Evolutionary conservation across 73 alveolate genomes (phyloP).

Genomic region (Diophrys appendiculata): DNA sequence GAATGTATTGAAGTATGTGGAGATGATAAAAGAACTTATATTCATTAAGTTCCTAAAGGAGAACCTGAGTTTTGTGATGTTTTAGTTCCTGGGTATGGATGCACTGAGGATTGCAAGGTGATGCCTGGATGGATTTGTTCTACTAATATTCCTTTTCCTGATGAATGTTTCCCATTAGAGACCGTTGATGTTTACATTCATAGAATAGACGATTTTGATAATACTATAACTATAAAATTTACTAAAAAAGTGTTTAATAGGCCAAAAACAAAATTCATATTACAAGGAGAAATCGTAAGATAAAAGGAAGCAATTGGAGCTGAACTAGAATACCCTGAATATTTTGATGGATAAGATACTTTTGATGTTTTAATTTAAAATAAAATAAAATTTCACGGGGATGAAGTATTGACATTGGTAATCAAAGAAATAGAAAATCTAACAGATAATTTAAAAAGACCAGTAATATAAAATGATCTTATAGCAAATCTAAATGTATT

Average conservation of each 20-base stretch:
- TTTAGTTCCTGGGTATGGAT: not conserved
- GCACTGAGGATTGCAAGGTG: not conserved
- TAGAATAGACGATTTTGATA: not conserved
- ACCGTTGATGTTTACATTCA: not conserved
- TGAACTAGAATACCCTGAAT: not conserved
- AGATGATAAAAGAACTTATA: not conserved
- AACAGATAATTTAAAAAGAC: not conserved
- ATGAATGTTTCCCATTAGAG: not conserved
- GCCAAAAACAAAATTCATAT: not conserved
- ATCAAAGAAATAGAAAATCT: no score
- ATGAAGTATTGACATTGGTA: not conserved
- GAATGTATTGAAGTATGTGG: not conserved
- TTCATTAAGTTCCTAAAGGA: not conserved
- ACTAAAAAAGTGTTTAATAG: not conserved
- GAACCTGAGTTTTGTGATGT: not conserved
- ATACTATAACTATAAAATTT: not conserved
- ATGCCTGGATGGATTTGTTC: not conserved
- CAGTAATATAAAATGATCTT: not conserved
- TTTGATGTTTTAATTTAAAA: not conserved
- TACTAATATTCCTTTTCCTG: not conserved
- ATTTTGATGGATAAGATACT: not conserved
- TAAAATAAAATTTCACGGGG: not conserved
- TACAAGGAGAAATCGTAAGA: not conserved
- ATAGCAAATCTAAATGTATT: not conserved
- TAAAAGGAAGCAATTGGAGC: not conserved